These are phyloP conservation scores for Begonia loranthoides DNA, from an alignment of 306 rosid genomes.

Conservation along the genomic window DNA sequence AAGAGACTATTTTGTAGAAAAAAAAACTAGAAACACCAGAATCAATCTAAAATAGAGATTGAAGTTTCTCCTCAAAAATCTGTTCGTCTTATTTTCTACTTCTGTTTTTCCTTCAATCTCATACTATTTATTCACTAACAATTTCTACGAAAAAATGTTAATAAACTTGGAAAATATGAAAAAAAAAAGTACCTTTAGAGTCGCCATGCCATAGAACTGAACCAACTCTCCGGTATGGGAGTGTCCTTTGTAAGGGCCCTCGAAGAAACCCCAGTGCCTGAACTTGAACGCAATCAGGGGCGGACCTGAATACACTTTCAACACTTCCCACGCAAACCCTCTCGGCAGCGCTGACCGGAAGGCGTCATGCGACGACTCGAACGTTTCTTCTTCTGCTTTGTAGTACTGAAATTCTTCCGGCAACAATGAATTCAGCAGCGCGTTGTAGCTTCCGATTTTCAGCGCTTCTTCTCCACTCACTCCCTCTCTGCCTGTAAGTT, in stretches of 20 bases:
- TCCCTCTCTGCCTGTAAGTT: slow-evolving; percentile 43
- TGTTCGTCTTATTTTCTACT: too few species aligned
- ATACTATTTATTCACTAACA: background rate
- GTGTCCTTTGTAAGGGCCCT: slow-evolving; percentile 56
- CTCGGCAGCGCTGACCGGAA: slow-evolving; percentile 53
- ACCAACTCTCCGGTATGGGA: slow-evolving; percentile 45
- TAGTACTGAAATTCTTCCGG: slow-evolving; percentile 37
- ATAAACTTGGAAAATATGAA: background rate
- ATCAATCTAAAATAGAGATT: too few species aligned
- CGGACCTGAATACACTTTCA: slow-evolving; percentile 48
- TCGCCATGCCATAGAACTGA: slow-evolving; percentile 52
- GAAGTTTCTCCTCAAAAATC: too few species aligned
- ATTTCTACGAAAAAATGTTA: too few species aligned
- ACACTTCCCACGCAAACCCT: slow-evolving; percentile 86
- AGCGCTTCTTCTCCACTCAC: slow-evolving; percentile 49
- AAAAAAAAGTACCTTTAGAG: slow-evolving; percentile 35
- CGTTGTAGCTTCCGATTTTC: slow-evolving; percentile 50
- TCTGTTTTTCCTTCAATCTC: too few species aligned
- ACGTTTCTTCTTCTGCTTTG: slow-evolving; percentile 50
- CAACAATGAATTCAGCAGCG: slow-evolving; percentile 40
- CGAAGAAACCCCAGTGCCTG: slow-evolving; percentile 82
- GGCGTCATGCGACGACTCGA: slow-evolving; percentile 56
- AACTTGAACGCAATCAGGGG: slow-evolving; percentile 61
- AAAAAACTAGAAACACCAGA: too few species aligned
- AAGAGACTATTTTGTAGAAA: too few species aligned